Percentiles rank a stretch among this genome's conserved stretches.
Evolutionary conservation across 2,329 filamentous ascomycete genomes (phyloP).

Genomic region (Fusarium nygamai): DNA sequence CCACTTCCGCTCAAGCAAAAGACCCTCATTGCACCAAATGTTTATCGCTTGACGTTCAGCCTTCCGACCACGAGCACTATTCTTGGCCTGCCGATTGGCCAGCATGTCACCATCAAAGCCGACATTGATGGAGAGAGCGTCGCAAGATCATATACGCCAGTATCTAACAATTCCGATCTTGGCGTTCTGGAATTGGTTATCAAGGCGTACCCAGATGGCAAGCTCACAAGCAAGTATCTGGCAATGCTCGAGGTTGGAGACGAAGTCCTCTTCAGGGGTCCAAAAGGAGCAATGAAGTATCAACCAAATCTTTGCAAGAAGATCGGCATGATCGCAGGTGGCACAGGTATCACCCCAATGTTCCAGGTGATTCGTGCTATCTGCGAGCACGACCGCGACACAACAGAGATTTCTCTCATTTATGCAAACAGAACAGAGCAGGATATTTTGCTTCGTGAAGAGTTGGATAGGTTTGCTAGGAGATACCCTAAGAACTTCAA

Average conservation of each 20-base stretch:
- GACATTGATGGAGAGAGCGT: slow-evolving; percentile 56
- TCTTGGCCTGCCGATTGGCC: slow-evolving; percentile 65
- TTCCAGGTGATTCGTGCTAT: slow-evolving; percentile 70
- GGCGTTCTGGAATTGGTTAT: slow-evolving; percentile 63
- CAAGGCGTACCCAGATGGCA: slow-evolving; percentile 60
- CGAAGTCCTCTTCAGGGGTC: slow-evolving; percentile 62
- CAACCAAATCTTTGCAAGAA: slow-evolving; percentile 51
- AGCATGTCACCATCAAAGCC: slow-evolving; percentile 64
- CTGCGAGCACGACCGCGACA: slow-evolving; percentile 67
- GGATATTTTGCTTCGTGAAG: slow-evolving; percentile 66
- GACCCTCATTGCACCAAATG: slow-evolving; percentile 45
- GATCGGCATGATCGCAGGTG: slow-evolving; percentile 67
- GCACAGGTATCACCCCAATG: slow-evolving; percentile 49
- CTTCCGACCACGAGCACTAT: slow-evolving; percentile 56
- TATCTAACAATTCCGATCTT: slow-evolving; percentile 60
- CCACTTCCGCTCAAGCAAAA: background rate
- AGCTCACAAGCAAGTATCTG: slow-evolving; percentile 60
- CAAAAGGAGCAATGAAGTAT: slow-evolving; percentile 67
- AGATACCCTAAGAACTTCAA: slow-evolving; percentile 63
- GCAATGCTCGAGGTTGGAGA: slow-evolving; percentile 58
- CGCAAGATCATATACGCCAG: slow-evolving; percentile 63
- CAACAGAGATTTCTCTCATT: slow-evolving; percentile 64
- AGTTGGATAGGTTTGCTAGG: slow-evolving; percentile 64
- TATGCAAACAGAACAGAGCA: slow-evolving; percentile 67
- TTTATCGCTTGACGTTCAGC: slow-evolving; percentile 58